Conservation (phyloP, 768 basidiomycete species). For the Amanita jacksonii region DNA sequence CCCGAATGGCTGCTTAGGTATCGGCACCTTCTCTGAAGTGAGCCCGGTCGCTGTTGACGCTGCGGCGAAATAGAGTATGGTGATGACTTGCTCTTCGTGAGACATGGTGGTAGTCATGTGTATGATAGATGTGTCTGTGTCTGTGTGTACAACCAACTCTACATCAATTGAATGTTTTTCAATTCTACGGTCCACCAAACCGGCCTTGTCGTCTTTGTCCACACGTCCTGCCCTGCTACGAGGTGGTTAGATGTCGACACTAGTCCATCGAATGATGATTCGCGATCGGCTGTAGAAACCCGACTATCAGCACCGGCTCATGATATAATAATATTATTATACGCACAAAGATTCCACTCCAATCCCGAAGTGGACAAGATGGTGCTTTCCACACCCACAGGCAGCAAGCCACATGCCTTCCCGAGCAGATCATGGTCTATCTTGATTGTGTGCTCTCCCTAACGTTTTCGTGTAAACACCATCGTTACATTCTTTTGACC, state of each 20-base stretch:
- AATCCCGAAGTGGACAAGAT: slow-evolving; percentile 76
- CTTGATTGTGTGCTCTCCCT: slow-evolving; percentile 80
- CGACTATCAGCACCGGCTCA: not conserved
- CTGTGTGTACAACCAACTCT: not conserved
- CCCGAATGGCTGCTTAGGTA: slow-evolving; percentile 37
- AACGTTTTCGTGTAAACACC: not conserved
- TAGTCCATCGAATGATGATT: slow-evolving; percentile 76
- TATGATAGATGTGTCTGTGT: not conserved
- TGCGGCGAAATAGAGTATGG: slow-evolving; percentile 48
- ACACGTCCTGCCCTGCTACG: slow-evolving; percentile 47
- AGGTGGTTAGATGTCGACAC: slow-evolving; percentile 95
- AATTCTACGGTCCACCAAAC: slow-evolving; percentile 90
- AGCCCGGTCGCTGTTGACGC: slow-evolving; percentile 65
- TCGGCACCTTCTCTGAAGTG: slow-evolving; percentile 39
- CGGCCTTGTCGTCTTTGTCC: slow-evolving; percentile 67
- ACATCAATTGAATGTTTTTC: slow-evolving; percentile 11
- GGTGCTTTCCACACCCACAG: slow-evolving; percentile 74
- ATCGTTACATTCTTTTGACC: not conserved
- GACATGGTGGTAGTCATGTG: slow-evolving; percentile 15
- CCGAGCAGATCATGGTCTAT: slow-evolving; percentile 72
- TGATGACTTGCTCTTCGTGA: slow-evolving; percentile 23
- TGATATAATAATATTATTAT: not conserved
- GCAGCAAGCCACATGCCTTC: slow-evolving; percentile 89
- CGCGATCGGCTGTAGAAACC: slow-evolving; percentile 41
- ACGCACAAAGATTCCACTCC: slow-evolving; percentile 81